These are phyloP conservation scores for Begonia peltatifolia DNA, from an alignment of 306 rosid species.

Conservation along the genomic window DNA sequence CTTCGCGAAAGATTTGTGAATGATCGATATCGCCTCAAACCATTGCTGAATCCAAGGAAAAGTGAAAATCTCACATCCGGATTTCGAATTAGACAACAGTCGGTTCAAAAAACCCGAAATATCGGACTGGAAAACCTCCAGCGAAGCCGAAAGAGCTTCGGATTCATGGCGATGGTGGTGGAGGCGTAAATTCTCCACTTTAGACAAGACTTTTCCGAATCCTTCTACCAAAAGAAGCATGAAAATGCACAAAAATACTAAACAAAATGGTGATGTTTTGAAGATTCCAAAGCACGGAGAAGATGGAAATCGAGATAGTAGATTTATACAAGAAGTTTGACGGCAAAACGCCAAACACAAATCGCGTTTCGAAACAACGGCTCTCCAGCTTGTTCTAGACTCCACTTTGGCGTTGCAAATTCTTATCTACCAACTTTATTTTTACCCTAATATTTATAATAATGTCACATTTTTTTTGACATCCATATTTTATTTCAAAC, in stretches of 20 bases:
- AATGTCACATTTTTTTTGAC: no score
- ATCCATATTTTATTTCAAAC: no score
- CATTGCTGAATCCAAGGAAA: constrained; percentile 33
- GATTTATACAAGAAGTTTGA: no score
- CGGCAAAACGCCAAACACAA: no score
- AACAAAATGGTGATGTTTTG: no score
- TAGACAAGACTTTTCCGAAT: constrained; percentile 27
- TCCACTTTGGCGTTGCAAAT: no score
- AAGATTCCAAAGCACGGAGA: no score
- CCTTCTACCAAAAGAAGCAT: constrained; percentile 33
- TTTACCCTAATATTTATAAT: no score
- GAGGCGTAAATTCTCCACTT: constrained; percentile 35
- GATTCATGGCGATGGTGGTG: constrained; percentile 13
- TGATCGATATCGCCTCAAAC: constrained; percentile 24
- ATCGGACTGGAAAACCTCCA: constrained; percentile 25
- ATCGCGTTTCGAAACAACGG: no score
- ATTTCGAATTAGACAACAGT: constrained; percentile 16
- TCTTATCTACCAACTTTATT: no score
- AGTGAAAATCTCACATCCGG: constrained; percentile 21
- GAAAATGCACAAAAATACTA: not conserved
- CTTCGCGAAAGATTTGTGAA: constrained; percentile 50
- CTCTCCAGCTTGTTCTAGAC: no score
- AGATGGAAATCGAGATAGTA: no score
- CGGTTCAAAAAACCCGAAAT: constrained; percentile 24
- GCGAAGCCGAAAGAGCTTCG: constrained; percentile 22